Percentiles rank a stretch among this genome's conserved stretches.
Conservation (phyloP, 2,329 filamentous ascomycete genomes). For the Sporothrix pallida region DNA sequence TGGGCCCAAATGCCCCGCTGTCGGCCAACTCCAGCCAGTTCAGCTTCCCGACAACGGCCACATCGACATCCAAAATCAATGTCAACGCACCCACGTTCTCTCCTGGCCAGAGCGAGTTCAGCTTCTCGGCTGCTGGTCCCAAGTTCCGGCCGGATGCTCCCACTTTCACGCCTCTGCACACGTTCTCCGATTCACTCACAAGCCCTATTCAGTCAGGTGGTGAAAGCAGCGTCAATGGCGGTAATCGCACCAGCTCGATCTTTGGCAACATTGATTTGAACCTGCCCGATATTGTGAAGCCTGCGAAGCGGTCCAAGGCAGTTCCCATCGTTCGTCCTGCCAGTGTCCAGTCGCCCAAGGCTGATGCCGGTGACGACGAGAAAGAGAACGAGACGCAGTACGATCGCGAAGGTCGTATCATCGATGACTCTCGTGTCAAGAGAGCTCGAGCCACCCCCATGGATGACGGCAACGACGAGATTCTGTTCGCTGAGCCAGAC, state of each 20-base stretch:
- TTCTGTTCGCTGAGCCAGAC: slow-evolving; percentile 70
- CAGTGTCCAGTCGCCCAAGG: slow-evolving; percentile 48
- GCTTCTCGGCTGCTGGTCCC: slow-evolving; percentile 68
- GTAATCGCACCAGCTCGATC: slow-evolving; percentile 59
- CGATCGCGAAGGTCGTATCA: slow-evolving; percentile 65
- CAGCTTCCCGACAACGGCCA: slow-evolving; percentile 51
- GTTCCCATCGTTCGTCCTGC: slow-evolving; percentile 78
- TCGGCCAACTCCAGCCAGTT: slow-evolving; percentile 50
- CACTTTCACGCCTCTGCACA: slow-evolving; percentile 69
- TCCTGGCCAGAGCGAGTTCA: slow-evolving; percentile 69
- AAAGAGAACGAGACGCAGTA: slow-evolving; percentile 47
- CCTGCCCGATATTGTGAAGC: slow-evolving; percentile 66
- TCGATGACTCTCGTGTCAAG: slow-evolving; percentile 75
- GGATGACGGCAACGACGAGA: slow-evolving; percentile 73
- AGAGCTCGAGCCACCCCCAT: slow-evolving; percentile 71
- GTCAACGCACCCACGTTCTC: slow-evolving; percentile 73
- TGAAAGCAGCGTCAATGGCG: slow-evolving; percentile 45
- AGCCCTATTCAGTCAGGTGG: slow-evolving; percentile 54
- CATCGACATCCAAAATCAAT: slow-evolving; percentile 64
- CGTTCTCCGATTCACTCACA: slow-evolving; percentile 55
- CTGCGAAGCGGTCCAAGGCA: slow-evolving; percentile 77
- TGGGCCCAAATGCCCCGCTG: slow-evolving; percentile 45
- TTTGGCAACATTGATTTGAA: slow-evolving; percentile 73
- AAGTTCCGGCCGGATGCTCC: slow-evolving; percentile 79
- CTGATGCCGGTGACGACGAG: not conserved